phyloP scores from a whole-genome alignment of 2,329 filamentous ascomycete species.

The Cytospora mali region DNA sequence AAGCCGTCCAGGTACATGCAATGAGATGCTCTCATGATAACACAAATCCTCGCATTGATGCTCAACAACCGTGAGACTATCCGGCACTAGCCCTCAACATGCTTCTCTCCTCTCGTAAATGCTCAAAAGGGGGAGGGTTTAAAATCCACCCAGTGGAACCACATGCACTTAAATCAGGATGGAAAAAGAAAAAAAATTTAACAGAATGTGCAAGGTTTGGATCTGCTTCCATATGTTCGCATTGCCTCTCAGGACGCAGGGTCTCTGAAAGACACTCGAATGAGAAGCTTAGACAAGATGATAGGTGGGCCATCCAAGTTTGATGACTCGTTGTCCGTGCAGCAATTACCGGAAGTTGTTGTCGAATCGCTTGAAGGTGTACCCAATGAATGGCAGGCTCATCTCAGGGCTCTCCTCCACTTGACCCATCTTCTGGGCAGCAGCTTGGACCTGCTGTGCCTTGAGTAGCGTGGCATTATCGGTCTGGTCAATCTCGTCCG shows the following conservation, averaged over 20 bases:
- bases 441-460: constrained; percentile 71
- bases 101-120: constrained; percentile 4
- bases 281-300: not conserved
- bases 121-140: not conserved
- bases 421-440: constrained; percentile 33
- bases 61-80: not conserved
- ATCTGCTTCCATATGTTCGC: not conserved
- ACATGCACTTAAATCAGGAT: constrained; percentile 9
- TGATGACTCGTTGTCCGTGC: not conserved
- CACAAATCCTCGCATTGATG: not conserved
- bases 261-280: not conserved
- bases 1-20: not conserved
- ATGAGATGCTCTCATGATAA: not conserved
- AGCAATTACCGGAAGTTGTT: constrained; percentile 64
- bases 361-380: constrained; percentile 96
- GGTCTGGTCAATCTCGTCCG: constrained; percentile 96
- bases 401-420: constrained; percentile 87
- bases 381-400: constrained; percentile 93
- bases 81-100: not conserved
- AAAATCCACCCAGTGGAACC: not conserved
- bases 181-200: no score
- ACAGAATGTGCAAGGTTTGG: not conserved
- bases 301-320: not conserved
- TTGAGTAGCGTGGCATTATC: constrained; percentile 87
- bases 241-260: constrained; percentile 1